Percentiles rank a stretch among this genome's conserved stretches.
Conservation (phyloP, 805 yeast species). For the Cyberlindnera mississippiensis region DNA sequence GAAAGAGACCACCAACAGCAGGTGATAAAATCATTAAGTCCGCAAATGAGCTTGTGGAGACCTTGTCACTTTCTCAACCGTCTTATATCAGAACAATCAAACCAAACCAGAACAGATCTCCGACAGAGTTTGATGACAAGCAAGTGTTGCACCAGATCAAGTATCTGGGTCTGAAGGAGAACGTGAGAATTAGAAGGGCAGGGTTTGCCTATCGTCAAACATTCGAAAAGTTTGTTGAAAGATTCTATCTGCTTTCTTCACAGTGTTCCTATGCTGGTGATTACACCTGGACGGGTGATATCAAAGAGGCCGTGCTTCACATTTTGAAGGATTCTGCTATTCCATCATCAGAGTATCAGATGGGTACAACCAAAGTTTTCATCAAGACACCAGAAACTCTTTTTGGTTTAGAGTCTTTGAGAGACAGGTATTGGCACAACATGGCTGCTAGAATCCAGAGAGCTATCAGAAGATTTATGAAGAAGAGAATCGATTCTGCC, state of each 20-base stretch:
- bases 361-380: slow-evolving; percentile 89
- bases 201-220: slow-evolving; percentile 98
- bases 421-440: slow-evolving; percentile 96
- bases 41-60: slow-evolving; percentile 87
- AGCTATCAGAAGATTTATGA: slow-evolving; percentile 86
- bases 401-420: slow-evolving; percentile 91
- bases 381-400: slow-evolving; percentile 96
- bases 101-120: slow-evolving; percentile 91
- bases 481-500: slow-evolving; percentile 84
- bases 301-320: slow-evolving; percentile 48
- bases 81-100: slow-evolving; percentile 96
- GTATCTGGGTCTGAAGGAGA: slow-evolving; percentile 92
- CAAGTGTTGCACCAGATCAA: slow-evolving; percentile 95
- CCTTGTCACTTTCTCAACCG: slow-evolving; percentile 87
- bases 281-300: slow-evolving; percentile 60
- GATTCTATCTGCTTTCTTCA: slow-evolving; percentile 84
- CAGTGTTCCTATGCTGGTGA: slow-evolving; percentile 91
- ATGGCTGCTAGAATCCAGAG: slow-evolving; percentile 98
- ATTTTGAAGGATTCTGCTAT: slow-evolving; percentile 60
- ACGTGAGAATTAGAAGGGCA: slow-evolving; percentile 95
- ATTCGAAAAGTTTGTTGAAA: slow-evolving; percentile 91
- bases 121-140: slow-evolving; percentile 80
- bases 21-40: slow-evolving; percentile 90
- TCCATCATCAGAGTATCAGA: slow-evolving; percentile 77
- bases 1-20: slow-evolving; percentile 91